These are phyloP conservation scores for Fusarium pseudocircinatum DNA, from an alignment of 2,329 filamentous ascomycete genomes.

Conservation along the genomic window DNA sequence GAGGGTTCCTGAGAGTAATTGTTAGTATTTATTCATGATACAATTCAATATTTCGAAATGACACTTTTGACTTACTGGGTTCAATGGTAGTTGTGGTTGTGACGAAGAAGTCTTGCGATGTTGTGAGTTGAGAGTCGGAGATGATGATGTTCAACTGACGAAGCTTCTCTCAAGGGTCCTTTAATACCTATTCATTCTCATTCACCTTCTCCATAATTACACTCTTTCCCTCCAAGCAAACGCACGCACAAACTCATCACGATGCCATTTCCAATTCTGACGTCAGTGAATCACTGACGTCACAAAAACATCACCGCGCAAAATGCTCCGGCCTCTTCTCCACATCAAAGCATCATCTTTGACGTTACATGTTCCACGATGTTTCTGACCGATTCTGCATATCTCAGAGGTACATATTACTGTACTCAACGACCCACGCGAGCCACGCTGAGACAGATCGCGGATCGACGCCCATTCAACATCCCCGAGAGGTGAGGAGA, in stretches of 20 bases:
- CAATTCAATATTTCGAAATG: not conserved
- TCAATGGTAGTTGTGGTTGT: slow-evolving; percentile 7
- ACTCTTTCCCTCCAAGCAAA: not conserved
- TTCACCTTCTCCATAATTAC: not conserved
- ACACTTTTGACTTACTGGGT: not conserved
- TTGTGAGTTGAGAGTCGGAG: not conserved
- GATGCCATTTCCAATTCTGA: slow-evolving; percentile 28
- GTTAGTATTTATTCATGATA: not conserved
- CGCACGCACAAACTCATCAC: slow-evolving; percentile 3
- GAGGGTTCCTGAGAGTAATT: not conserved
- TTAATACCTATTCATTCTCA: slow-evolving; percentile 11
- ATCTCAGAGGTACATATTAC: not conserved
- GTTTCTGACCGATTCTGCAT: slow-evolving; percentile 23
- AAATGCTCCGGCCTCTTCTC: slow-evolving; percentile 34
- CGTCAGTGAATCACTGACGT: slow-evolving; percentile 41
- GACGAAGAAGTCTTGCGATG: not conserved
- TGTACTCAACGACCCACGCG: not conserved
- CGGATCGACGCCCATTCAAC: slow-evolving; percentile 5
- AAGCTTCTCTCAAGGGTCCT: slow-evolving; percentile 9
- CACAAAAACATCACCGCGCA: slow-evolving; percentile 18
- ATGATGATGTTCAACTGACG: not conserved
- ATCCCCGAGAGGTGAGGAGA: not conserved
- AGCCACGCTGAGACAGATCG: slow-evolving; percentile 6
- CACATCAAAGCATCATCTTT: slow-evolving; percentile 22
- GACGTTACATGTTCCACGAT: not conserved